A percentile compares a stretch with the other conserved stretches of the same genome.
Conservation (phyloP, 441 rosid genomes). For the Sinapis alba region DNA sequence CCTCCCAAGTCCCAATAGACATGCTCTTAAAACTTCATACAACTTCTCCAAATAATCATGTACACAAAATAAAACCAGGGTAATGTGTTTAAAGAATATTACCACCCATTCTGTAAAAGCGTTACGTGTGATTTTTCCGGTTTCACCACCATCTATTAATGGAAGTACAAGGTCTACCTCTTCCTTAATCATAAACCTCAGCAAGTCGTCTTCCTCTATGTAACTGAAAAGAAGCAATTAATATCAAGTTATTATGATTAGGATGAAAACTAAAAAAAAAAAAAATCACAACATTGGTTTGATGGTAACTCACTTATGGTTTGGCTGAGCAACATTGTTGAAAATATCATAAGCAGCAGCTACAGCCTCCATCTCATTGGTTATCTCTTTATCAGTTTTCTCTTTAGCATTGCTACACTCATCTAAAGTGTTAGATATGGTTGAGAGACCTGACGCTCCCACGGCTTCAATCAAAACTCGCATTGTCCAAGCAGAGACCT, state of each 20-base stretch:
- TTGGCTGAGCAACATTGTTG: slow-evolving; percentile 49
- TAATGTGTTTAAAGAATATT: slow-evolving; percentile 20
- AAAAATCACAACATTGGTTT: too few species aligned
- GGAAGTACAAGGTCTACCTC: slow-evolving; percentile 79
- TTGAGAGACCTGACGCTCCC: slow-evolving; percentile 65
- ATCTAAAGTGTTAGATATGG: slow-evolving; percentile 70
- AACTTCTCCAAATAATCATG: not conserved
- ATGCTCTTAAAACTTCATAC: not conserved
- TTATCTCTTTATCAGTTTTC: slow-evolving; percentile 64
- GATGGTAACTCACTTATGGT: slow-evolving; percentile 52
- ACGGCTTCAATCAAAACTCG: slow-evolving; percentile 83
- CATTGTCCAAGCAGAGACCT: slow-evolving; percentile 93
- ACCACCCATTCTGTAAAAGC: slow-evolving; percentile 86
- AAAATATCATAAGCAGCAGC: slow-evolving; percentile 77
- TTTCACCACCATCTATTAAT: slow-evolving; percentile 60
- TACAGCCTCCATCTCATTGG: slow-evolving; percentile 80
- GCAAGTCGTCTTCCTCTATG: slow-evolving; percentile 71
- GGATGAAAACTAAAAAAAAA: not conserved
- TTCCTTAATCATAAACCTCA: slow-evolving; percentile 81
- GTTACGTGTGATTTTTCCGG: slow-evolving; percentile 52
- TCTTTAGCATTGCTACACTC: slow-evolving; percentile 42
- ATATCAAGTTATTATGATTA: not conserved
- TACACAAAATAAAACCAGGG: not conserved
- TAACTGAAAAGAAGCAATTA: slow-evolving; percentile 47
- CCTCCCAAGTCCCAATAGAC: too few species aligned